Evolutionary conservation across 257 asterid species (phyloP).

Genomic region (Craterostigma plantagineum): DNA sequence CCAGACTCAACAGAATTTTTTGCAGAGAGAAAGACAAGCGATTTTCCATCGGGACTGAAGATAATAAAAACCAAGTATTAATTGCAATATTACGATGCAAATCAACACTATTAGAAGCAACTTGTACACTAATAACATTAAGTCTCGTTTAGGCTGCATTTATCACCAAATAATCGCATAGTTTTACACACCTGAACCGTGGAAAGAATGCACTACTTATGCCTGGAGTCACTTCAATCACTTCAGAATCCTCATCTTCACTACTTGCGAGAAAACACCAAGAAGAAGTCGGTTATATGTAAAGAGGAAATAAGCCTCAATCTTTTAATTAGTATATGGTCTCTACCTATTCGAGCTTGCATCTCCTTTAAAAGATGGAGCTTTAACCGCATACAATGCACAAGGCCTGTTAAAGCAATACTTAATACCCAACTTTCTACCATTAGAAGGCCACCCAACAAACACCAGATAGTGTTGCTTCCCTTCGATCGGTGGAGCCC

Average conservation of each 20-base stretch:
- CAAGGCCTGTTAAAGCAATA: constrained; percentile 52
- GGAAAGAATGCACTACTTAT: constrained; percentile 50
- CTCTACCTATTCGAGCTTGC: constrained; percentile 13
- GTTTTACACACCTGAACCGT: constrained; percentile 44
- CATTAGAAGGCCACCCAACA: constrained; percentile 54
- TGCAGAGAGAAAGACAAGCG: constrained; percentile 44
- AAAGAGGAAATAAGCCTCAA: neutral
- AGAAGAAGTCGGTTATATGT: constrained; percentile 2
- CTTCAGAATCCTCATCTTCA: constrained; percentile 16
- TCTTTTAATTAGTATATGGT: neutral
- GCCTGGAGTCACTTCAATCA: constrained; percentile 22
- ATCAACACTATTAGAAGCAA: neutral
- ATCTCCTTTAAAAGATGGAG: constrained; percentile 25
- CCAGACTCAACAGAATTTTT: constrained; percentile 44
- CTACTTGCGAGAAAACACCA: constrained; percentile 12
- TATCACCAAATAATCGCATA: neutral
- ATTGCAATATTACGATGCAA: no score
- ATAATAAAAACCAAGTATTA: no score
- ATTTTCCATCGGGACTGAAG: constrained; percentile 46
- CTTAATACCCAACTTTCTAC: constrained; percentile 50
- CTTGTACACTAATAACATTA: no score
- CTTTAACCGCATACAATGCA: constrained; percentile 38
- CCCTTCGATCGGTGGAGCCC: constrained; percentile 37
- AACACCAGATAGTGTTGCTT: constrained; percentile 26
- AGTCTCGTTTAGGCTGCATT: no score